Evolutionary conservation across 1,139 yeast species (phyloP), one percentile per base, ranked within the genome.

Genomic region (Hanseniaspora sp.): DNA sequence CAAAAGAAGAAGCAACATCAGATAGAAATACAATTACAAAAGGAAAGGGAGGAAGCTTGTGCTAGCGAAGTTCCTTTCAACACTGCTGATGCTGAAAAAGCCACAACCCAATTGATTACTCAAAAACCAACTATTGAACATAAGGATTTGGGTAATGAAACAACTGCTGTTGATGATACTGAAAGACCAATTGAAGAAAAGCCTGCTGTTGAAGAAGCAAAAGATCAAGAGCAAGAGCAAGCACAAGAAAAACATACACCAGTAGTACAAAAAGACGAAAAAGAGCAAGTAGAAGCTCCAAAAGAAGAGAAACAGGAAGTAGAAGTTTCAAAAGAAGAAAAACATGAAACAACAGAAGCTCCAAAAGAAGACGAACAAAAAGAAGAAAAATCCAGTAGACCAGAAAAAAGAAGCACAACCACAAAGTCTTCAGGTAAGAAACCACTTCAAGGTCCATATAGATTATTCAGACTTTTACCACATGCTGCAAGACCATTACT

Each of bases 391-490:
- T 23, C 38, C 4, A 23, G 18, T 5, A 48, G 23, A 3, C 56
- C 60, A 42, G 59, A 59, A 43, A 31, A 58, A 40, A 55, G 58
- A 34, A 15, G 54, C 56, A 15, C 44, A 53, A 28, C 65, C 2
- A 12, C 35, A 7, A 43, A 43, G 28, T 30, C 46, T 2, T 30
- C 37, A 12, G 29, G 37, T 58, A 28, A 60, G 59, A 60, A 62
- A 53, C 62, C 70, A 0, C 66, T 72, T 12, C 72, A 70, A 58
- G 98, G 98, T 1, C 96, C 97, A 1, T 87, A 92, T 74, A 74
- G 97, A 61, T 71, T 94, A 59, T 74, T 92, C 74, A 77, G 96
- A 63, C 73, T 92, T 59, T 72, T 94, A 49, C 98, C 98, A 2
- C 85, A 82, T 60, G 88, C 88, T 3, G 77, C 95, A 15, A 76